These are phyloP conservation scores for Erigeron canadensis DNA, from an alignment of 129 eudicot genomes.

Conservation along the genomic window DNA sequence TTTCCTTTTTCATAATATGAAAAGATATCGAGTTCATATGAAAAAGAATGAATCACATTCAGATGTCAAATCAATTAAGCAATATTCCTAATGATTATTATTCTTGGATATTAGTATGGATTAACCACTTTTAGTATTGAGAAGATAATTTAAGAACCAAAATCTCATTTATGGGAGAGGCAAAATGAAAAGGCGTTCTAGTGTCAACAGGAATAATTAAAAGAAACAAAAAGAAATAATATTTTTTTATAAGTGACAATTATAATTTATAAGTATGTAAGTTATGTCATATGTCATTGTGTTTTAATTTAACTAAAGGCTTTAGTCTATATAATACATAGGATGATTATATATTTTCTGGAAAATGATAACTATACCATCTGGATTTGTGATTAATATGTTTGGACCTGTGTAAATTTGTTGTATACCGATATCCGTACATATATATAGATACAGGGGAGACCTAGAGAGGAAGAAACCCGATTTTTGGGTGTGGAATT, in stretches of 20 bases:
- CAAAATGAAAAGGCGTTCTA: conserved; percentile 23
- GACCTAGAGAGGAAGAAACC: too few relatives aligned
- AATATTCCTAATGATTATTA: conserved; percentile 31
- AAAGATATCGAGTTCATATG: conserved; percentile 14
- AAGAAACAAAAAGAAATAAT: conserved; percentile 4
- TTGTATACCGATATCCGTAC: too few relatives aligned
- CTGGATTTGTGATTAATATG: too few relatives aligned
- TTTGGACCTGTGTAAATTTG: too few relatives aligned
- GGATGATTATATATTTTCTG: too few relatives aligned
- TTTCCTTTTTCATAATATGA: not conserved
- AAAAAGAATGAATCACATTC: conserved; percentile 29
- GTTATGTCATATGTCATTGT: too few relatives aligned
- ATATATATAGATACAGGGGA: too few relatives aligned
- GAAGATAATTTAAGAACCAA: conserved; percentile 14
- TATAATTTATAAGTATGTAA: not conserved
- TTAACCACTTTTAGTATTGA: conserved; percentile 4
- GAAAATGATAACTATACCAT: too few relatives aligned
- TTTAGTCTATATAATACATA: too few relatives aligned
- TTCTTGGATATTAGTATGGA: conserved; percentile 7
- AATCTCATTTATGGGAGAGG: conserved; percentile 19
- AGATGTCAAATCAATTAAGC: conserved; percentile 24
- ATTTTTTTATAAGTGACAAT: not conserved
- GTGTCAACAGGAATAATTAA: conserved; percentile 17
- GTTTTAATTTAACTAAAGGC: too few relatives aligned
- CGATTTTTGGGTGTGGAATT: too few relatives aligned